Conservation (phyloP, 495 filamentous ascomycete genomes). For the Lasiosphaeris hirsuta region DNA sequence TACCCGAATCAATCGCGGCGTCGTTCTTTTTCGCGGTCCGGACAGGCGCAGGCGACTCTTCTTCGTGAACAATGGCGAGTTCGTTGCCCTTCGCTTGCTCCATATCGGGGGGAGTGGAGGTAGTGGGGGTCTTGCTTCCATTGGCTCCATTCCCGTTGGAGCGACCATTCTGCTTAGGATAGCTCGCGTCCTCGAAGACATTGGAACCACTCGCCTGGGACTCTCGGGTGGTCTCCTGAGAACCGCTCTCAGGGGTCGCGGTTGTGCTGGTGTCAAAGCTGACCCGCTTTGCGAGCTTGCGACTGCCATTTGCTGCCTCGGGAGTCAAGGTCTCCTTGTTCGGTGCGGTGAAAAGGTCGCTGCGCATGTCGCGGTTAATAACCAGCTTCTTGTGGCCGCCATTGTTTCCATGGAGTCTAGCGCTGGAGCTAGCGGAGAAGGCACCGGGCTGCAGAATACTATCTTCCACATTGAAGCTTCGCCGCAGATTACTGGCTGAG, state of each 20-base stretch:
- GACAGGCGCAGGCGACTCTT: conserved; percentile 44
- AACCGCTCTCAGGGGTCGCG: conserved; percentile 36
- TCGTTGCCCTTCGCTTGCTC: conserved; percentile 72
- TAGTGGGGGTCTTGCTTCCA: conserved; percentile 41
- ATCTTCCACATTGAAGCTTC: conserved; percentile 57
- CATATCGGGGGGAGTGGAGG: conserved; percentile 57
- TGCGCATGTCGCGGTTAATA: conserved; percentile 81
- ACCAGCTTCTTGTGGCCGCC: conserved; percentile 82
- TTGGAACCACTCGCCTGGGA: conserved; percentile 38
- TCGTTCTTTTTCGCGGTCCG: conserved; percentile 21
- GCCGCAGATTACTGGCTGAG: conserved; percentile 61
- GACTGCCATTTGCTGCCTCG: conserved; percentile 47
- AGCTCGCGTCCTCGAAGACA: conserved; percentile 62
- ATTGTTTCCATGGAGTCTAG: conserved; percentile 52
- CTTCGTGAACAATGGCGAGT: conserved; percentile 74
- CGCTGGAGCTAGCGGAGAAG: conserved; percentile 66
- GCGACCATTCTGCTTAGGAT: conserved; percentile 52
- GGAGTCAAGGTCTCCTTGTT: conserved; percentile 40
- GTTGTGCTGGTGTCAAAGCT: conserved; percentile 72
- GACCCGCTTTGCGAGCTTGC: conserved; percentile 75
- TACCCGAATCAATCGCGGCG: conserved; percentile 60
- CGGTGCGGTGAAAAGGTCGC: conserved; percentile 66
- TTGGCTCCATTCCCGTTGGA: conserved; percentile 48
- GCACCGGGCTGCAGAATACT: conserved; percentile 85
- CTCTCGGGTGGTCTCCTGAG: not conserved